Evolutionary conservation across 2,329 filamentous ascomycete genomes (phyloP), one percentile per base, ranked within the genome.

Genomic region (Fusarium sp.): DNA sequence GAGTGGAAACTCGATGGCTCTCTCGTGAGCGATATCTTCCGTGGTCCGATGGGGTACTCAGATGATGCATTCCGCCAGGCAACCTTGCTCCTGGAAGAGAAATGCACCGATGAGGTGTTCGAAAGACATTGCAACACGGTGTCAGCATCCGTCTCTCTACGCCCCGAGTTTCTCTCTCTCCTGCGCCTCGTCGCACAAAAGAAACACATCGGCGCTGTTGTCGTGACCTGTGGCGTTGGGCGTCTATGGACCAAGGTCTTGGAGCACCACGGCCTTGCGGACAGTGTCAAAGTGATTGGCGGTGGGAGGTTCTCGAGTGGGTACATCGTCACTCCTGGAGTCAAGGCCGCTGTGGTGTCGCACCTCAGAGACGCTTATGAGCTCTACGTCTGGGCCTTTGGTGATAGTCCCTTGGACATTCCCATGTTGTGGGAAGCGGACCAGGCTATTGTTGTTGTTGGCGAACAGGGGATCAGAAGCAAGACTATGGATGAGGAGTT

Each of bases 381-480:
- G 0, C 50, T 84, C 83, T 89, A 50, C 85, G 86, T 91, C 24
- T 86, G 82, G 78, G 90, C 88, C 0, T 89, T 92, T 72, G 90
- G 90, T n/a, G 89, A 91, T 73, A 89, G 90, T 71, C 83, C 83
- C 0, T 68, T 91, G 12, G 90, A 92, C 72, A 44, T 92, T 24
- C 79, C 81, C 0, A 92, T 92, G 90, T 72, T 92, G 18, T 71
- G 69, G 6, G 73, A 80, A 39, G 90, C 90, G 1, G 79, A 91
- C 71, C 66, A 86, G 63, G 87, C 89, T 1, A 77, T 90, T 42
- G 83, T 92, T 8, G 84, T 92, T 0, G 87, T 90, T 6, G 88
- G 88, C 2, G 79, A 87, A 1, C 78, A 86, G 70, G 10, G 70
- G 0, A 78, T 55, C 0, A 83, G 88, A 58, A 91, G 88, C 77